These are phyloP conservation scores for Choanephora cucurbitarum DNA, from an alignment of 371 early-diverging fungal species.

Conservation along the genomic window DNA sequence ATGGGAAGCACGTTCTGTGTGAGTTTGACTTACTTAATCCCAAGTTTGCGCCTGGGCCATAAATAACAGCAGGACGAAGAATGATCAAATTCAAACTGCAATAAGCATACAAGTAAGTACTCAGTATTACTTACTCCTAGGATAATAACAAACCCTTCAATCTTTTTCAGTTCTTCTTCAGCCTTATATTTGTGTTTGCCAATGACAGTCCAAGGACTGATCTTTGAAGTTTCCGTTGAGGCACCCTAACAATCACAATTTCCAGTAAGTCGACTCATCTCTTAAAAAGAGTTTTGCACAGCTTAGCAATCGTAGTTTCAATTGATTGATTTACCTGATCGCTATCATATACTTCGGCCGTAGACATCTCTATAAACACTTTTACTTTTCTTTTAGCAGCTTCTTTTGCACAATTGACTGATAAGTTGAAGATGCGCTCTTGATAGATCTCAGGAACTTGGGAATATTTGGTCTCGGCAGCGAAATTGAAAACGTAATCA, in stretches of 20 bases:
- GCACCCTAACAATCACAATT: slow-evolving; percentile 53
- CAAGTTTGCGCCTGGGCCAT: slow-evolving; percentile 78
- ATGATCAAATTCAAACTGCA: slow-evolving; percentile 75
- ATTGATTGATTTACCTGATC: slow-evolving; percentile 55
- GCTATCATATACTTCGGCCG: slow-evolving; percentile 86
- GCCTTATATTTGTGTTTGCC: slow-evolving; percentile 81
- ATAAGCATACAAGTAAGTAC: no score
- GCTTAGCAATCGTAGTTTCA: background rate
- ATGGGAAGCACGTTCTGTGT: no score
- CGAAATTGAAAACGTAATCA: slow-evolving; percentile 91
- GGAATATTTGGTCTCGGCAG: slow-evolving; percentile 90
- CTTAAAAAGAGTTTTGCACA: background rate
- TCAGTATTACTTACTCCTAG: background rate
- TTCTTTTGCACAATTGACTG: slow-evolving; percentile 76
- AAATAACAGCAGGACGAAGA: slow-evolving; percentile 88
- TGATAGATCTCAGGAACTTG: slow-evolving; percentile 85
- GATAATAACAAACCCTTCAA: slow-evolving; percentile 39
- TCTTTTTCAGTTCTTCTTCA: slow-evolving; percentile 67
- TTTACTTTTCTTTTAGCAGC: slow-evolving; percentile 78
- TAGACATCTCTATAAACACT: slow-evolving; percentile 81
- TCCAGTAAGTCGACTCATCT: background rate
- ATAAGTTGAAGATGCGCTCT: slow-evolving; percentile 77
- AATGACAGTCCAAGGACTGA: slow-evolving; percentile 84
- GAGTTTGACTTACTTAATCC: slow-evolving; percentile 65
- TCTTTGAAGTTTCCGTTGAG: slow-evolving; percentile 68